phyloP scores from a whole-genome alignment of 306 rosid species.

The Oemleria cerasiformis region DNA sequence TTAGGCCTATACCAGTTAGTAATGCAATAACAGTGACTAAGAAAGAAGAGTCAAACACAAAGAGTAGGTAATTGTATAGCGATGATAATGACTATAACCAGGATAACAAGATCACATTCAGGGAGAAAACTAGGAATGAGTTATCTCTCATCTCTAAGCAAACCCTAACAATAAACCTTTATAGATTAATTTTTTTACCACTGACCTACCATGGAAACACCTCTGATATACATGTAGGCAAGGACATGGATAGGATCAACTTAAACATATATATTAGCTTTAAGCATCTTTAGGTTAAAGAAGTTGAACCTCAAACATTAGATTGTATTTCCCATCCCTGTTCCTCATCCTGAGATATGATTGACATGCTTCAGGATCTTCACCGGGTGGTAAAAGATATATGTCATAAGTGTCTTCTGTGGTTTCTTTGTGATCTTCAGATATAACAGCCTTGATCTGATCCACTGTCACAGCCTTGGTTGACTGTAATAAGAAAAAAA shows the following conservation, averaged over 20 bases:
- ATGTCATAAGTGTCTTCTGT: conserved; percentile 96
- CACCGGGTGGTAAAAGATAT: conserved; percentile 97
- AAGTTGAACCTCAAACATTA: conserved; percentile 90
- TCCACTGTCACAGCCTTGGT: conserved; percentile 68
- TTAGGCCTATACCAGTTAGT: background rate
- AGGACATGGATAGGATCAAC: background rate
- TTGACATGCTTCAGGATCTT: conserved; percentile 99
- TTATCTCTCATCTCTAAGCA: background rate
- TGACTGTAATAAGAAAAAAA: conserved; percentile 53
- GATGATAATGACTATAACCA: background rate
- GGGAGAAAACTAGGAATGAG: background rate
- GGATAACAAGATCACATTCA: background rate
- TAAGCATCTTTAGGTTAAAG: conserved; percentile 20
- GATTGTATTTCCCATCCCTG: conserved; percentile 97
- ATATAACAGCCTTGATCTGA: conserved; percentile 75
- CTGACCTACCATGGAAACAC: background rate
- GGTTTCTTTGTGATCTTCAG: conserved; percentile 63
- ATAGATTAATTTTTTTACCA: background rate
- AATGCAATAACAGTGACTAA: background rate
- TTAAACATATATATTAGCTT: conserved; percentile 1
- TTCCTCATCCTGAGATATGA: conserved; percentile 99
- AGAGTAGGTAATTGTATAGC: background rate
- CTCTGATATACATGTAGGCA: background rate
- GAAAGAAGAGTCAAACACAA: background rate
- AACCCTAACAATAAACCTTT: background rate